A percentile compares a stretch with the other conserved stretches of the same genome.
These are phyloP conservation scores for Penicillium alfredii DNA, from an alignment of 495 filamentous ascomycete genomes.

Conservation along the genomic window DNA sequence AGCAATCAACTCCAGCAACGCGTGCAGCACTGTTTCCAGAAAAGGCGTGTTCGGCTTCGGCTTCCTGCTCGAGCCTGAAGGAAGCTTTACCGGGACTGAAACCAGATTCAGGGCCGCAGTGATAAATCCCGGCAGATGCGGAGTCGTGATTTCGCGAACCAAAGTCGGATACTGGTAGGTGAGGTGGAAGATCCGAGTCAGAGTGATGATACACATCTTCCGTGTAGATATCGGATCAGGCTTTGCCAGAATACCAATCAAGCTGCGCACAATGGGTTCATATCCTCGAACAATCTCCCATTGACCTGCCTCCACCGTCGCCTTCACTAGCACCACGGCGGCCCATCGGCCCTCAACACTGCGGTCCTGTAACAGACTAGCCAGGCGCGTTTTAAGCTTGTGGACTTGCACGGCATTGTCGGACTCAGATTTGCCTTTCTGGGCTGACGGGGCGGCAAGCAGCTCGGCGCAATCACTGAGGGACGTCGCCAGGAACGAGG, in stretches of 20 bases:
- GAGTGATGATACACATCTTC: conserved; percentile 63
- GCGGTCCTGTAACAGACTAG: conserved; percentile 66
- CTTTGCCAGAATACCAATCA: conserved; percentile 68
- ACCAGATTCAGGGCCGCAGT: conserved; percentile 65
- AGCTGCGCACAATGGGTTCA: conserved; percentile 63
- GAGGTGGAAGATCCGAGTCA: conserved; percentile 75
- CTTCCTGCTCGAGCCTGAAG: conserved; percentile 39
- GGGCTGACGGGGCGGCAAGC: conserved; percentile 44
- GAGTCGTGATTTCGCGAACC: conserved; percentile 82
- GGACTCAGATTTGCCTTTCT: conserved; percentile 47
- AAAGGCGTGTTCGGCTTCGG: conserved; percentile 40
- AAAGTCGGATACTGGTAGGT: conserved; percentile 76
- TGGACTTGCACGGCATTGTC: conserved; percentile 62
- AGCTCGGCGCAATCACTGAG: conserved; percentile 54
- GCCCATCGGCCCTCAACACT: conserved; percentile 66
- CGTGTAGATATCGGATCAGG: conserved; percentile 65
- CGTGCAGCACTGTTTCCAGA: conserved; percentile 55
- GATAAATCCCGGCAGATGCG: conserved; percentile 67
- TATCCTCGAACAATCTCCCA: conserved; percentile 68
- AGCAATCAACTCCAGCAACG: conserved; percentile 62
- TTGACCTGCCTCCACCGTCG: conserved; percentile 72
- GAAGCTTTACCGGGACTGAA: conserved; percentile 33
- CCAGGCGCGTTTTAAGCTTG: conserved; percentile 72
- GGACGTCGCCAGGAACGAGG: conserved; percentile 55
- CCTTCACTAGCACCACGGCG: conserved; percentile 70